Evolutionary conservation across 306 rosid species (phyloP), one percentile per base, ranked within the genome.

Genomic region (Urtica urens): DNA sequence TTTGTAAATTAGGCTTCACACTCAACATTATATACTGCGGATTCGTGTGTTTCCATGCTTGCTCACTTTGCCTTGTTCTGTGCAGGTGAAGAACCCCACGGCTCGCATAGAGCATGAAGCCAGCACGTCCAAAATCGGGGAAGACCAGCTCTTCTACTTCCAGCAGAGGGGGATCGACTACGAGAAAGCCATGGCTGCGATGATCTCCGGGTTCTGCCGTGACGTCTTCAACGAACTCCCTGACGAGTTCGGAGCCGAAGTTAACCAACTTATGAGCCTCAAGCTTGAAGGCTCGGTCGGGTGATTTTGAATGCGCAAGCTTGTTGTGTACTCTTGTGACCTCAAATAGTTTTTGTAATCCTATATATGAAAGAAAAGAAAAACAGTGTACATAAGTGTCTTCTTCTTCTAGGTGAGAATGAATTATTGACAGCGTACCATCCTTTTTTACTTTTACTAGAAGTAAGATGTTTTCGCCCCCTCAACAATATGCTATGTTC

Each of bases 191-290:
- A 87, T 83, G 94, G 94, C 96, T 52, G 96, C 96, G 49, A 87
- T 87, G 96, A 87, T 87, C 54, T 83, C 93, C 42, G 94, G 96
- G 39, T 87, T 87, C 60, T 87, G 96, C 58, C 84, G 78, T 26
- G 96, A 80, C 33, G 96, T 87, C 59, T 87, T 87, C 54, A 83
- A 87, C 40, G 94, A 87, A 71, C 96, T 87, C 64, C 96, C 96
- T 1, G 94, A 83, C 28, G 96, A 87, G 62, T 87, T 87, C 69
- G 96, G 94, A 45, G 79, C 96, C 15, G 96, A 83, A 75, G 96
- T 87, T 63, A 80, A 83, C 73, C 94, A 83, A 51, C 80, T 83
- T 42, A 87, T 87, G 90, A 81, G 94, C 77, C 72, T 87, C 79
- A 87, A 87, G 77, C 93, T 87, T 66, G 96, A 85, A 50, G 85